A percentile compares a stretch with the other conserved stretches of the same genome.
Conservation (phyloP, 2,329 filamentous ascomycete species). For the Myriosclerotinia curreyana region DNA sequence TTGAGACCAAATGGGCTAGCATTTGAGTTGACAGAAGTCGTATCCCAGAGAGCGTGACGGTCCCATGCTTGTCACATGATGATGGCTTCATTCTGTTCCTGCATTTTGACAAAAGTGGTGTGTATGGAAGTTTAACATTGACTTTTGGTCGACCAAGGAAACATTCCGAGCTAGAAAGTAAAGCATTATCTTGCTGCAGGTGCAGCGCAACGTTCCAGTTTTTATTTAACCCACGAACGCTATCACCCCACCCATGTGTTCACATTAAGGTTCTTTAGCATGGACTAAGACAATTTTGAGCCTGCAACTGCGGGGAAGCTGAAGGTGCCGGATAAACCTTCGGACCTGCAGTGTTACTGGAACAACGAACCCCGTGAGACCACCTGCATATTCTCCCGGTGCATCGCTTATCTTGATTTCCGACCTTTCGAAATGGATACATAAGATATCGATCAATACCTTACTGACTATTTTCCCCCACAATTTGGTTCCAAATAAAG, state of each 20-base stretch:
- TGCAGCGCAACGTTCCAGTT: constrained; percentile 22
- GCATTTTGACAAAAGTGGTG: not conserved
- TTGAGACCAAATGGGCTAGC: not conserved
- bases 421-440: not conserved
- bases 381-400: not conserved
- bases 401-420: not conserved
- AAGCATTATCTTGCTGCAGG: not conserved
- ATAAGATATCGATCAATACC: not conserved
- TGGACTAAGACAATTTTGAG: not conserved
- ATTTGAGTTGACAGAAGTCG: not conserved
- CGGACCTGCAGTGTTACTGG: constrained; percentile 4
- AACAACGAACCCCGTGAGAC: not conserved
- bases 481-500: not conserved
- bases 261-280: not conserved
- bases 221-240: not conserved
- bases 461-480: not conserved
- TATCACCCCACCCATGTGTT: not conserved
- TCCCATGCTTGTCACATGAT: not conserved
- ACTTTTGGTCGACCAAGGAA: not conserved
- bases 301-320: constrained; percentile 16
- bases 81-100: not conserved
- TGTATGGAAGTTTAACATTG: not conserved
- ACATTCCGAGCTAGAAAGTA: not conserved
- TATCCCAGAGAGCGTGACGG: not conserved
- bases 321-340: constrained; percentile 13